Conservation (phyloP, 169 alveolate genomes). For the Plasmodium gaboni region DNA sequence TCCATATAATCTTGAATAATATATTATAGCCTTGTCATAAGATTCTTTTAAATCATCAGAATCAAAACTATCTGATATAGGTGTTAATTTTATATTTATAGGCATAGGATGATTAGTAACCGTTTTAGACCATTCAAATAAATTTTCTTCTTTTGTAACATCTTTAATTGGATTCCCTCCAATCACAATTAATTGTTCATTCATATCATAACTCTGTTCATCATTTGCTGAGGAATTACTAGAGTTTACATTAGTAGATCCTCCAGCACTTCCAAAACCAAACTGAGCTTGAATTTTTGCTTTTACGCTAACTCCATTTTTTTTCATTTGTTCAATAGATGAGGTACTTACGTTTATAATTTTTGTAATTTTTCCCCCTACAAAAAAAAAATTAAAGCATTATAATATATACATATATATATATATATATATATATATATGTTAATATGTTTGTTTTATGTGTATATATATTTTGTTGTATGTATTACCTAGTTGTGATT, state of each 20-base stretch:
- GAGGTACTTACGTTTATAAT: conserved; percentile 81
- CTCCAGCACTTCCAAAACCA: conserved; percentile 74
- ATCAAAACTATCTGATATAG: conserved; percentile 62
- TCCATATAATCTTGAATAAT: conserved; percentile 85
- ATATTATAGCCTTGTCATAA: conserved; percentile 83
- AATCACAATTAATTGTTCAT: conserved; percentile 81
- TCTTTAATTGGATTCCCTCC: conserved; percentile 87
- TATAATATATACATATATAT: no score
- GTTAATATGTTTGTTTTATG: no score
- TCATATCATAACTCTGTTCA: conserved; percentile 62
- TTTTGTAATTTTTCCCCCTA: conserved; percentile 89
- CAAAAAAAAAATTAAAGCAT: not conserved
- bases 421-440: no score
- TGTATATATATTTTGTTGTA: not conserved
- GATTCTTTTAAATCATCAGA: conserved; percentile 69
- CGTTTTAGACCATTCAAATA: conserved; percentile 83
- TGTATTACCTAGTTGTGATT: conserved; percentile 84
- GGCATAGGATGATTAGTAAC: conserved; percentile 85
- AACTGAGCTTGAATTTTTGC: conserved; percentile 78
- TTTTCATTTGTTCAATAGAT: conserved; percentile 80
- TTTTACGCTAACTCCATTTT: conserved; percentile 83
- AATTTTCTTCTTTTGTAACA: conserved; percentile 81
- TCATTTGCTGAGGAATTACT: conserved; percentile 22
- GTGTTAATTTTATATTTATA: conserved; percentile 79
- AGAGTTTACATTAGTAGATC: conserved; percentile 20